Evolutionary conservation across 176 grass and related monocot genomes (phyloP).

Genomic region (Phoenix roebelenii): DNA sequence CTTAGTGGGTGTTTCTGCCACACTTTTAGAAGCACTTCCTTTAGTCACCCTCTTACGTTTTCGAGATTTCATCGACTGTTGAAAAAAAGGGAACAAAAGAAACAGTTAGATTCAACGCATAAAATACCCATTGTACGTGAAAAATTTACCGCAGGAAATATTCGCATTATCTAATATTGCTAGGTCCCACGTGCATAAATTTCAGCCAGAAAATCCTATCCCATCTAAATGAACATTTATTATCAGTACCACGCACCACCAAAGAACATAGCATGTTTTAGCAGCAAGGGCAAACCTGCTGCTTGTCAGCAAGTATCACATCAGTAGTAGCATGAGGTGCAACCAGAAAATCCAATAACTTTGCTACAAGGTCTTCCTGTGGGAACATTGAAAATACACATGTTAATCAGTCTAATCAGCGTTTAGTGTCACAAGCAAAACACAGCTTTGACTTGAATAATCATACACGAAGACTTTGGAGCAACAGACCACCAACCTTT

Average conservation of each 20-base stretch:
- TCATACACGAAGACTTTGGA: no score
- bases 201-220: no score
- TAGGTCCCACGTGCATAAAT: no score
- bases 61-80: slow-evolving; percentile 58
- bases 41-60: slow-evolving; percentile 66
- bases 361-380: slow-evolving; percentile 86
- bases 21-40: slow-evolving; percentile 49
- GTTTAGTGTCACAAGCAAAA: not conserved
- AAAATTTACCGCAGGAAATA: no score
- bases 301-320: slow-evolving; percentile 33
- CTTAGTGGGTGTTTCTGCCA: slow-evolving; percentile 25
- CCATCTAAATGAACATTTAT: no score
- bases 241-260: no score
- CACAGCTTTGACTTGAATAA: not conserved
- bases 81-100: slow-evolving; percentile 13
- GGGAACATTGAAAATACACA: not conserved
- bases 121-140: no score
- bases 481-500: slow-evolving; percentile 50
- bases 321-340: slow-evolving; percentile 53
- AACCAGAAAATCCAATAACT: slow-evolving; percentile 87
- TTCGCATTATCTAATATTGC: no score
- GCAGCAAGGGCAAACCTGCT: slow-evolving; percentile 30
- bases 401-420: no score
- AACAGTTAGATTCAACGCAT: not conserved
- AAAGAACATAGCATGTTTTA: not conserved